These are phyloP conservation scores for Plectranthus barbatus DNA, from an alignment of 257 asterid genomes.

Conservation along the genomic window DNA sequence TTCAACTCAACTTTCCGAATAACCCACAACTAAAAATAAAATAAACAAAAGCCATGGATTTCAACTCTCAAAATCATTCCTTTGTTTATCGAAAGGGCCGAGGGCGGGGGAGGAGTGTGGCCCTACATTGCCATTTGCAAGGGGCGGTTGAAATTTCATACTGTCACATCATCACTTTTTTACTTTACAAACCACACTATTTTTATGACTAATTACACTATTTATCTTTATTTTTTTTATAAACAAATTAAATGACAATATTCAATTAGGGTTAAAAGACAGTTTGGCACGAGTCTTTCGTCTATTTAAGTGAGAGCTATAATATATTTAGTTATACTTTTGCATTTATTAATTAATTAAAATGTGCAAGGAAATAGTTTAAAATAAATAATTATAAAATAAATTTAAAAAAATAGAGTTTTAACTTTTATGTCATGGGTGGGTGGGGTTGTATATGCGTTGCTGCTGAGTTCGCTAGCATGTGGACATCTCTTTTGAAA, in stretches of 20 bases:
- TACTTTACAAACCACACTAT: too few species aligned
- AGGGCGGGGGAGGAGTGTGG: background rate
- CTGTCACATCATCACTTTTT: background rate
- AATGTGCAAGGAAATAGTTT: too few species aligned
- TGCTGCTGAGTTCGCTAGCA: slow-evolving; percentile 16
- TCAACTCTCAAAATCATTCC: background rate
- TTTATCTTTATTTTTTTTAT: too few species aligned
- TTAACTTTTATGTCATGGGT: slow-evolving; percentile 14
- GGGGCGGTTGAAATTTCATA: background rate
- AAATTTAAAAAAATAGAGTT: too few species aligned
- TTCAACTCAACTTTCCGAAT: background rate
- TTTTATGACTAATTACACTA: too few species aligned
- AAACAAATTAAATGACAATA: too few species aligned
- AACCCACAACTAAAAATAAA: background rate
- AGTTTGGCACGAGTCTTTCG: too few species aligned
- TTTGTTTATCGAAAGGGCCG: background rate
- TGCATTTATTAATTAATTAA: too few species aligned
- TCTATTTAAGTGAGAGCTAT: too few species aligned
- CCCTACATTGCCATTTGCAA: background rate
- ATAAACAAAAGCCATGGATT: background rate
- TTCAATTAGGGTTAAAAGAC: too few species aligned
- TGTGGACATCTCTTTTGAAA: slow-evolving; percentile 18
- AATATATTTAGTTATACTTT: too few species aligned
- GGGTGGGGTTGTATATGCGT: slow-evolving; percentile 34
- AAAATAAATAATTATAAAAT: too few species aligned